Base-by-base conservation (phyloP, 2,329 filamentous ascomycete genomes). In the Dendrostoma leiphaemia region DNA sequence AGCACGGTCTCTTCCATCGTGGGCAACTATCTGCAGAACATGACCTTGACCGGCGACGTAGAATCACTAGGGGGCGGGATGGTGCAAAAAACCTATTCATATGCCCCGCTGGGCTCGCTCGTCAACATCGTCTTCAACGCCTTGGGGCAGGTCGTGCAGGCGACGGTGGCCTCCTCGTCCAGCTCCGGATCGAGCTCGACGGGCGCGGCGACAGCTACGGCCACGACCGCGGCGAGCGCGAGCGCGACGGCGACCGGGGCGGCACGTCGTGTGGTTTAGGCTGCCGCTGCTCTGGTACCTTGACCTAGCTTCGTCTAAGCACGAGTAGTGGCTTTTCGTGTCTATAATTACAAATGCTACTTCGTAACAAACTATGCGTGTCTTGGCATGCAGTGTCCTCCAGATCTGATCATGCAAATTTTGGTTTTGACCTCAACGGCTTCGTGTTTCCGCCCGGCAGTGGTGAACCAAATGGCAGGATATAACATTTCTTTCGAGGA, bases 21-120 rank as follows among this genome's bases (percentile, higher is more conserved):
- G 6, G 83, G 82, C 48, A 79, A 82, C 62, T 85, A 75, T 64
- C 63, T 75, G 61, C 70, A 71, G 53, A 84, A 84, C 66, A 85
- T 86, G 82, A 85, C 81, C 2, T 71, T 66, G 54, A 74, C 71
- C 8, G 73, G 72, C 9, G 61, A 68, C 6, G 60, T 67, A 35
- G 64, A 70, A 50, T 60, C 65, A n/a, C 59, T 74, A 6, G 61
- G 62, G 1, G 69, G 67, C 31, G 71, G 71, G 1, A 47, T 69
- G 23, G 71, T 72, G 6, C 74, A 82, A 64, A 82, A 78, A 67
- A 77, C 74, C n/a, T 83, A 76, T 61, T 69, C 67, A 4, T 82
- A 82, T 59, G 67, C 71, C 21, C 69, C 78, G 28, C 66, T 83
- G 32, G 75, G 73, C 50, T 70, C 76, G 2, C 63, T 83, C 53